phyloP scores from a whole-genome alignment of 1,139 yeast species.

The Suhomyces maxii region DNA sequence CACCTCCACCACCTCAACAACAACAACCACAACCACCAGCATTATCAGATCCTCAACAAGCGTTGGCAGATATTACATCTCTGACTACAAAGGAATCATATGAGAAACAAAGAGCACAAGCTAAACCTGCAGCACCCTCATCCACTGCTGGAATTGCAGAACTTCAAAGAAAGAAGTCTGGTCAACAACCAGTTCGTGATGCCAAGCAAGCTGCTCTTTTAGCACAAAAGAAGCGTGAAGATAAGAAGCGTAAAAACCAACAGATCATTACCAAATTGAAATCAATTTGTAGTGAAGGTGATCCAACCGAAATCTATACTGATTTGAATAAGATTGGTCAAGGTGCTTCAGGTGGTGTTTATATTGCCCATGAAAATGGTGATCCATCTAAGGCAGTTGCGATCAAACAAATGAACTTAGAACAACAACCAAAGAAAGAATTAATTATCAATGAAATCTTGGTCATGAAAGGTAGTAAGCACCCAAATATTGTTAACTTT shows the following conservation, averaged over 20 bases:
- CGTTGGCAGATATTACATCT: conserved; percentile 15
- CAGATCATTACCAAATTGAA: conserved; percentile 70
- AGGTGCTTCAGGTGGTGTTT: conserved; percentile 98
- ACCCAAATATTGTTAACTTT: conserved; percentile 88
- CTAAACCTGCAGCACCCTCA: conserved; percentile 11
- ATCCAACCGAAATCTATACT: conserved; percentile 74
- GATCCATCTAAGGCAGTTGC: conserved; percentile 73
- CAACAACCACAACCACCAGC: conserved; percentile 6
- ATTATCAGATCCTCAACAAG: conserved; percentile 18
- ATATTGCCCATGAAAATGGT: conserved; percentile 71
- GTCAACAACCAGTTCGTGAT: conserved; percentile 48
- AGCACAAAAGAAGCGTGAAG: conserved; percentile 73
- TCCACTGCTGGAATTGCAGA: conserved; percentile 5
- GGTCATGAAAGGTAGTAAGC: conserved; percentile 91
- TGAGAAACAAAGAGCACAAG: conserved; percentile 14
- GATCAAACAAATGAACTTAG: conserved; percentile 91
- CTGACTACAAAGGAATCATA: conserved; percentile 14
- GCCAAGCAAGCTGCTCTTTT: conserved; percentile 57
- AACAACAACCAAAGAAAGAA: conserved; percentile 93
- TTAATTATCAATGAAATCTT: conserved; percentile 85
- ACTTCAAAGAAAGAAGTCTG: conserved; percentile 13
- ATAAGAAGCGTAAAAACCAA: conserved; percentile 64
- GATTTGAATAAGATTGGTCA: conserved; percentile 87
- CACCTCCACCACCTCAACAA: conserved; percentile 23
- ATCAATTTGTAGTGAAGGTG: conserved; percentile 81